Evolutionary conservation across 73 alveolate species (phyloP).

Genomic region (Paramecium tetraurelia): DNA sequence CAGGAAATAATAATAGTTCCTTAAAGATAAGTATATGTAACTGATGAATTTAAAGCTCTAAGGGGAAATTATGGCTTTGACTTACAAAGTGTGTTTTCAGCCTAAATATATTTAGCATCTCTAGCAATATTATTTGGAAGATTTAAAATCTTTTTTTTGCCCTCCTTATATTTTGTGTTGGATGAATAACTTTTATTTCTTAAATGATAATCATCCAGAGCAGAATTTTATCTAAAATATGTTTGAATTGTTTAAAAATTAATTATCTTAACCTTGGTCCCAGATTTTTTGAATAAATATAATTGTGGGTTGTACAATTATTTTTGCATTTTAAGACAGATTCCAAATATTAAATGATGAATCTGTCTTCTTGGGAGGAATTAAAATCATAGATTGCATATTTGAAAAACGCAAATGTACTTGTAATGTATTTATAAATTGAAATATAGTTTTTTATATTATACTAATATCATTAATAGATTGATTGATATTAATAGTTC

Average conservation of each 20-base stretch:
- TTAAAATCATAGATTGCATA: background rate
- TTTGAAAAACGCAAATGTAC: background rate
- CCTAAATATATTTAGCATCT: background rate
- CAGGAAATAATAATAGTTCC: background rate
- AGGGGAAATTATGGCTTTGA: background rate
- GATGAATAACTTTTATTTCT: conserved; percentile 7
- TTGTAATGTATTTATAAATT: too few relatives aligned
- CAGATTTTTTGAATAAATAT: background rate
- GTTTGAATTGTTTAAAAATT: too few relatives aligned
- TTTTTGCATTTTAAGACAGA: background rate
- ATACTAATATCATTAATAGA: too few relatives aligned
- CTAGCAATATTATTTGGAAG: background rate
- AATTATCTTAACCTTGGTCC: background rate
- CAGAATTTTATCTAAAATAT: too few relatives aligned
- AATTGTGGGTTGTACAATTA: background rate
- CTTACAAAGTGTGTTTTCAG: background rate
- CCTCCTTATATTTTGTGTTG: background rate
- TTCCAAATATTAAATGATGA: background rate
- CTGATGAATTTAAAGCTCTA: background rate
- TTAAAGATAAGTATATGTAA: background rate
- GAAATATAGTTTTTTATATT: too few relatives aligned
- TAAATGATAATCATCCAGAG: background rate
- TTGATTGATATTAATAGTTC: too few relatives aligned
- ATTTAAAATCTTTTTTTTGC: background rate
- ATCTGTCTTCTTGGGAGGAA: background rate